These are phyloP conservation scores for Fusarium bulbicola DNA, from an alignment of 2,329 filamentous ascomycete genomes.

Conservation along the genomic window DNA sequence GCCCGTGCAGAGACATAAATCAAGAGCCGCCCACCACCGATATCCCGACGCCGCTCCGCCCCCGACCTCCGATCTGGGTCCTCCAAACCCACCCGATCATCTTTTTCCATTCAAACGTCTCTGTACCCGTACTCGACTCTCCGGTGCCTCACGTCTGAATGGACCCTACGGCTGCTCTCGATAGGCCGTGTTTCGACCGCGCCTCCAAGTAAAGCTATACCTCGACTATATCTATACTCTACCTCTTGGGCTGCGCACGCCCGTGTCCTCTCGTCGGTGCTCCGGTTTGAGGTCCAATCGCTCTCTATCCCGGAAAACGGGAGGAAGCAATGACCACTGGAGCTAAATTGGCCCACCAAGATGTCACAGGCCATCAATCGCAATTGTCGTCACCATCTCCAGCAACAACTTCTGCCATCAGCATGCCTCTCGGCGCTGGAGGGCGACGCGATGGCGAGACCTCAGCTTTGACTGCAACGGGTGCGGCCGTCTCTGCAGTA, in stretches of 20 bases:
- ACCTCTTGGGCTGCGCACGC: slow-evolving; percentile 8
- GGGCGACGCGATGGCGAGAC: slow-evolving; percentile 43
- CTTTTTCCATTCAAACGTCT: slow-evolving; percentile 3
- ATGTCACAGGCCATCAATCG: slow-evolving; percentile 49
- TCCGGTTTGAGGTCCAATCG: slow-evolving; percentile 34
- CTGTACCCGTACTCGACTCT: slow-evolving; percentile 23
- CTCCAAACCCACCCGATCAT: slow-evolving; percentile 20
- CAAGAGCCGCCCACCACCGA: slow-evolving; percentile 35
- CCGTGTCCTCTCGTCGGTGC: slow-evolving; percentile 1
- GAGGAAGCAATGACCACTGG: slow-evolving; percentile 50
- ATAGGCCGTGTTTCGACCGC: slow-evolving; percentile 43
- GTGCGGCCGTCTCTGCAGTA: slow-evolving; percentile 16
- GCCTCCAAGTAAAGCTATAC: slow-evolving; percentile 34
- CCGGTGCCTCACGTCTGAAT: slow-evolving; percentile 38
- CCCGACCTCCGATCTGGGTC: slow-evolving; percentile 35
- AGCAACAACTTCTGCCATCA: slow-evolving; percentile 39
- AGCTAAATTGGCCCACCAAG: slow-evolving; percentile 49
- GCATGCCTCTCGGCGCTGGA: slow-evolving; percentile 42
- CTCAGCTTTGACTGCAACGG: slow-evolving; percentile 36
- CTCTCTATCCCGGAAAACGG: slow-evolving; percentile 32
- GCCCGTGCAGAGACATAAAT: slow-evolving; percentile 38
- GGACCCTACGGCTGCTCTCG: slow-evolving; percentile 38
- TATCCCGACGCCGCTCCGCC: slow-evolving; percentile 31
- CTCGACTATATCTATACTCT: not conserved
- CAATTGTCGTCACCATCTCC: slow-evolving; percentile 40